Conservation (phyloP, 164 flowering plant species). For the Brasenia schreberi region DNA sequence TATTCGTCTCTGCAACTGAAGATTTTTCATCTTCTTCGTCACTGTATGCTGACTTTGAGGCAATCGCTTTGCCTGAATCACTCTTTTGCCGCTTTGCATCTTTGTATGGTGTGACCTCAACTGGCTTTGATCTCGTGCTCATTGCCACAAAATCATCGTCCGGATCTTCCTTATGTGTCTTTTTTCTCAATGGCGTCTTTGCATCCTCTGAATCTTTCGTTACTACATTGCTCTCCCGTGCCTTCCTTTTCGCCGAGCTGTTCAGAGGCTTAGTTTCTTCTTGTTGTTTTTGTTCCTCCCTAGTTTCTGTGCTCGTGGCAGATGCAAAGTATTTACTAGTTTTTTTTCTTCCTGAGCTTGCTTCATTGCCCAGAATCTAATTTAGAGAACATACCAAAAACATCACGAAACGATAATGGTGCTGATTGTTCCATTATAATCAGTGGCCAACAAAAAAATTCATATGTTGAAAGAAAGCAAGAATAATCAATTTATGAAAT, state of each 20-base stretch:
- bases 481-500: too few species aligned
- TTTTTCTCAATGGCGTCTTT: slow-evolving; percentile 40
- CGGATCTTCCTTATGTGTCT: slow-evolving; percentile 31
- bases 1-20: background rate
- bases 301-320: slow-evolving; percentile 10
- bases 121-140: slow-evolving; percentile 20
- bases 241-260: slow-evolving; percentile 34
- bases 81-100: background rate
- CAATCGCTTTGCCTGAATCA: slow-evolving; percentile 38
- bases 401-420: background rate
- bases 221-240: slow-evolving; percentile 10
- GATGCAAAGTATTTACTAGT: slow-evolving; percentile 74
- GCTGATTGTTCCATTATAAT: background rate
- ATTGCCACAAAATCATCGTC: slow-evolving; percentile 58
- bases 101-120: slow-evolving; percentile 30
- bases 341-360: slow-evolving; percentile 59
- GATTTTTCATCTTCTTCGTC: slow-evolving; percentile 30
- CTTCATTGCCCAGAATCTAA: slow-evolving; percentile 38
- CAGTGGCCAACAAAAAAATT: background rate
- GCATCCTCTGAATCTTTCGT: slow-evolving; percentile 14
- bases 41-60: slow-evolving; percentile 23
- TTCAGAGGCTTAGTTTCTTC: slow-evolving; percentile 38
- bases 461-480: too few species aligned
- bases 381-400: background rate
- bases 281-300: slow-evolving; percentile 19